Percentiles rank a stretch among this genome's conserved stretches.
Conservation (phyloP, 345 rosid genomes). For the Rhodomyrtus tomentosa region DNA sequence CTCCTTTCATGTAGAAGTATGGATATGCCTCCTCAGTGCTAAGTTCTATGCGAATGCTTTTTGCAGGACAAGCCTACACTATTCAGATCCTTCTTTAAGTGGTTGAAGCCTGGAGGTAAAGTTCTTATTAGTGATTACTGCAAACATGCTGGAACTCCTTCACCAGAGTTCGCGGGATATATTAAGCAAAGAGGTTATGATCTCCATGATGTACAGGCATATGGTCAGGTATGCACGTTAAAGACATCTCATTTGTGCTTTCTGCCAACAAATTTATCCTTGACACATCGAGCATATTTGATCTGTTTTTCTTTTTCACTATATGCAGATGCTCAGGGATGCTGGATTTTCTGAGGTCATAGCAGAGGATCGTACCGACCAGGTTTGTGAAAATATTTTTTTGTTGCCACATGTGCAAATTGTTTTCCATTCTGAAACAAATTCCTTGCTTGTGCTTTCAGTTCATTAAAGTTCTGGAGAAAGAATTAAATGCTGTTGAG, state of each 20-base stretch:
- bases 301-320: neutral
- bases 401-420: neutral
- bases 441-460: constrained; percentile 14
- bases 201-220: constrained; percentile 70
- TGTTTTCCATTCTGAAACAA: neutral
- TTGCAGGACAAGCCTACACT: constrained; percentile 90
- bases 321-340: constrained; percentile 16
- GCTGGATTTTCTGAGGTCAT: constrained; percentile 72
- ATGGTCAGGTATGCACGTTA: constrained; percentile 52
- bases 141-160: constrained; percentile 54
- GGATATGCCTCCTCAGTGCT: neutral
- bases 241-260: neutral
- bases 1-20: neutral
- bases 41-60: neutral
- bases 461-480: constrained; percentile 65
- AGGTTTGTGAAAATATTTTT: constrained; percentile 22
- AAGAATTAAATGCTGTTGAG: constrained; percentile 55
- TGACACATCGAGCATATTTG: neutral
- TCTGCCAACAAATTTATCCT: neutral
- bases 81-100: constrained; percentile 76
- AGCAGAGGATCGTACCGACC: constrained; percentile 80
- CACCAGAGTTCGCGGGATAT: constrained; percentile 54
- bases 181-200: constrained; percentile 90
- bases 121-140: constrained; percentile 94
- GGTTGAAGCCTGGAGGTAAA: constrained; percentile 94